Conservation (phyloP, 495 filamentous ascomycete species). For the Talaromyces adpressus region DNA sequence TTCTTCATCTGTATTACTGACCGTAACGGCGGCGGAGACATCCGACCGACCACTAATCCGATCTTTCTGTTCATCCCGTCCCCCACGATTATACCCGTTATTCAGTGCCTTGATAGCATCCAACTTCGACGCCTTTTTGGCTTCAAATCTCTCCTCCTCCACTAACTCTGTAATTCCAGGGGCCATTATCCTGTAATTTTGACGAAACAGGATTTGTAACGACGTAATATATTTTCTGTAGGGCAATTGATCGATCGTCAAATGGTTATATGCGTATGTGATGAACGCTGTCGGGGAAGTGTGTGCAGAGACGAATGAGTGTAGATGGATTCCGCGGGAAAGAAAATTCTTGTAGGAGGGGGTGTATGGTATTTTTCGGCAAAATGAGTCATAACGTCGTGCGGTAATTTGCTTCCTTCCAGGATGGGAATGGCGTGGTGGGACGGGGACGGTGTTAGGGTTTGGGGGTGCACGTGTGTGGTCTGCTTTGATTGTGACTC, state of each 20-base stretch:
- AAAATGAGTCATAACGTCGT: conserved; percentile 4
- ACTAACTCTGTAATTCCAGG: conserved; percentile 1
- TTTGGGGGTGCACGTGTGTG: background rate
- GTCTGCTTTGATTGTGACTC: background rate
- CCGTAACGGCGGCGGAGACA: background rate
- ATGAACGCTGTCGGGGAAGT: conserved; percentile 6
- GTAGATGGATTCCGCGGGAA: conserved; percentile 9
- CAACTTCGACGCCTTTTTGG: background rate
- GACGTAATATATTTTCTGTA: background rate
- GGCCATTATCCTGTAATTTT: background rate
- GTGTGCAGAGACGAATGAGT: conserved; percentile 7
- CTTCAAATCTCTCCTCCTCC: background rate
- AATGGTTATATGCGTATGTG: conserved; percentile 1
- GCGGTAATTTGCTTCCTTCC: background rate
- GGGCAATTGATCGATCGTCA: background rate
- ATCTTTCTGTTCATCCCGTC: background rate
- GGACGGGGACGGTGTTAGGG: background rate
- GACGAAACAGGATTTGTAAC: background rate
- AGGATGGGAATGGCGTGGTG: background rate
- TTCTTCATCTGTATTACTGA: background rate
- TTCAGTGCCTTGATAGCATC: background rate
- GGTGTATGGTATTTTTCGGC: conserved; percentile 9
- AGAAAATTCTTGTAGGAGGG: conserved; percentile 4
- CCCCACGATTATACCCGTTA: background rate
- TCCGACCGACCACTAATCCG: background rate